phyloP scores from a whole-genome alignment of 2,329 filamentous ascomycete species.

The Macrophomina pseudophaseolina region DNA sequence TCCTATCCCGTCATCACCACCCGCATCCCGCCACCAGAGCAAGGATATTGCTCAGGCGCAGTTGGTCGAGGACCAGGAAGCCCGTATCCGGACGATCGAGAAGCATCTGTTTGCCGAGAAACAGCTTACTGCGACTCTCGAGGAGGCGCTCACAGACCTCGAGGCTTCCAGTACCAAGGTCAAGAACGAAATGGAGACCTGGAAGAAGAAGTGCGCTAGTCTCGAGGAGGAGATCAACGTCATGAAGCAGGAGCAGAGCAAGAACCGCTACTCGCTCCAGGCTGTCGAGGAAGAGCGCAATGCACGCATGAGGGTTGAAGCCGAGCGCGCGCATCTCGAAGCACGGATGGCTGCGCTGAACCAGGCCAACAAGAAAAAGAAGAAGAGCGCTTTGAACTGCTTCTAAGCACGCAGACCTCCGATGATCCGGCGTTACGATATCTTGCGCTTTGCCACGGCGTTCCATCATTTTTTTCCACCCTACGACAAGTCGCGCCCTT shows the following conservation, averaged over 20 bases:
- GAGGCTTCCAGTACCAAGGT: conserved; percentile 91
- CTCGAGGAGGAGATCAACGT: conserved; percentile 74
- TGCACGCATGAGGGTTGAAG: conserved; percentile 88
- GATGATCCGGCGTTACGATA: conserved; percentile 14
- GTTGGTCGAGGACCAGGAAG: conserved; percentile 91
- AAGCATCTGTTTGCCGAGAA: conserved; percentile 96
- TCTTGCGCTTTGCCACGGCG: conserved; percentile 8
- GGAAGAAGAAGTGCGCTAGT: conserved; percentile 82
- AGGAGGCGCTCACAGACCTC: conserved; percentile 93
- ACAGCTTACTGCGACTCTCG: conserved; percentile 91
- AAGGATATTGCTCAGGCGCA: conserved; percentile 81
- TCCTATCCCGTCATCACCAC: conserved; percentile 54
- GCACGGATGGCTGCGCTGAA: conserved; percentile 80
- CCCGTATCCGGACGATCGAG: conserved; percentile 92
- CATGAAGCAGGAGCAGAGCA: conserved; percentile 64
- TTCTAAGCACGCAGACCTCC: conserved; percentile 66
- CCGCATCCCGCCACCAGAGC: conserved; percentile 74
- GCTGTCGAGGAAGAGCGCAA: conserved; percentile 96
- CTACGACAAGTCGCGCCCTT: conserved; percentile 3
- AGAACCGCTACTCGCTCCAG: conserved; percentile 72
- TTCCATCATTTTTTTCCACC: background rate
- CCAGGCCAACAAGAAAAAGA: conserved; percentile 89
- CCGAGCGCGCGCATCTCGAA: conserved; percentile 85
- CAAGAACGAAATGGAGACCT: conserved; percentile 86
- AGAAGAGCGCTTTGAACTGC: conserved; percentile 94